These are phyloP conservation scores for Petasospora fabianii DNA, from an alignment of 1,139 yeast species.

Conservation along the genomic window DNA sequence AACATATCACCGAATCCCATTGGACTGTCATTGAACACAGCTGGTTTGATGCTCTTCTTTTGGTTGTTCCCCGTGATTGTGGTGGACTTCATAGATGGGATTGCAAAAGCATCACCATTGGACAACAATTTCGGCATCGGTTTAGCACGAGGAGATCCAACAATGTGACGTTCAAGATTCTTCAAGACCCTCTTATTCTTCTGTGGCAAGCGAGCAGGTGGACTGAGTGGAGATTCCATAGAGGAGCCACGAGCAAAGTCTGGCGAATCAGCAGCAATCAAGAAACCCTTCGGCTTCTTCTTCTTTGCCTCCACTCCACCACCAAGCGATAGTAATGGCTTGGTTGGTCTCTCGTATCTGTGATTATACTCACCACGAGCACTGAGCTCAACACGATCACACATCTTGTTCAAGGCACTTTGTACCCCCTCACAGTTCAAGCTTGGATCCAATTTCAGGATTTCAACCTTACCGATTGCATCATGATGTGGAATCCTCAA, in stretches of 20 bases:
- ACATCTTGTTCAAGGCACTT: conserved; percentile 11
- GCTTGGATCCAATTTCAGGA: conserved; percentile 20
- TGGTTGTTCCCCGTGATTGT: neutral
- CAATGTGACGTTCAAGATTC: conserved; percentile 5
- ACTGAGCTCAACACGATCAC: conserved; percentile 13
- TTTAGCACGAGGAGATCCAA: conserved; percentile 9
- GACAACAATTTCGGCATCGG: conserved; percentile 12
- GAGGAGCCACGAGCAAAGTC: neutral
- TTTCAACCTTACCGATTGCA: conserved; percentile 12
- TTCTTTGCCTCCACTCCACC: neutral
- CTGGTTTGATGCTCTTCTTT: neutral
- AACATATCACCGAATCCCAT: conserved; percentile 4
- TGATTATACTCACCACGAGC: conserved; percentile 24
- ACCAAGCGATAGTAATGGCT: conserved; percentile 3
- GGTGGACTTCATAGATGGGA: neutral
- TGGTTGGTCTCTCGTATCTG: conserved; percentile 12
- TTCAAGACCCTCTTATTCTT: conserved; percentile 1
- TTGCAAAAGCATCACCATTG: conserved; percentile 1
- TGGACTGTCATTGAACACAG: conserved; percentile 2
- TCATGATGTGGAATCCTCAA: conserved; percentile 13
- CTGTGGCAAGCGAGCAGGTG: neutral
- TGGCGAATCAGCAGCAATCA: conserved; percentile 5
- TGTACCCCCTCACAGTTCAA: conserved; percentile 19
- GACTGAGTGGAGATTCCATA: neutral
- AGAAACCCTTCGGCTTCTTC: neutral